These are phyloP conservation scores for Blastobotrys apis DNA, from an alignment of 1,139 yeast species.

Conservation along the genomic window DNA sequence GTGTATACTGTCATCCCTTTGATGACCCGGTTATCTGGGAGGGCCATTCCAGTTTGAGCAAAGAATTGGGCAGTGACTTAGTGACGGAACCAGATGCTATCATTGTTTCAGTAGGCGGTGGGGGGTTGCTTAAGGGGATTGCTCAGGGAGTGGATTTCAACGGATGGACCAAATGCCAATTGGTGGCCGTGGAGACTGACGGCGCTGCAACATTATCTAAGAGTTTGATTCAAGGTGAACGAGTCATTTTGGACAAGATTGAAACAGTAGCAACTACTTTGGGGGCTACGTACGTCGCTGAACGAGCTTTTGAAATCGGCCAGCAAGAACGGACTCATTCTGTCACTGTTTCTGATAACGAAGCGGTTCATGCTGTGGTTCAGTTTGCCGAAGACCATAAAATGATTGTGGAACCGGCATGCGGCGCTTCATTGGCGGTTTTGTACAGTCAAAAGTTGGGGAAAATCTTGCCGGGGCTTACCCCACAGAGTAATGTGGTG, in stretches of 20 bases:
- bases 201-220: slow-evolving; percentile 56
- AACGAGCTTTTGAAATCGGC: slow-evolving; percentile 41
- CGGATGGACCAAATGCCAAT: slow-evolving; percentile 37
- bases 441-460: slow-evolving; percentile 34
- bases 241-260: slow-evolving; percentile 44
- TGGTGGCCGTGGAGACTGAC: slow-evolving; percentile 55
- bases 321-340: slow-evolving; percentile 41
- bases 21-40: slow-evolving; percentile 62
- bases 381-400: slow-evolving; percentile 47
- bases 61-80: slow-evolving; percentile 50
- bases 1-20: slow-evolving; percentile 69
- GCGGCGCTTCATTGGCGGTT: slow-evolving; percentile 64
- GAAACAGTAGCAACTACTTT: slow-evolving; percentile 57
- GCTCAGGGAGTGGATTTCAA: slow-evolving; percentile 49
- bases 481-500: slow-evolving; percentile 48
- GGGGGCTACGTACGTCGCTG: slow-evolving; percentile 55
- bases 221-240: slow-evolving; percentile 46
- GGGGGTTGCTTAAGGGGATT: slow-evolving; percentile 65
- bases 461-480: slow-evolving; percentile 26
- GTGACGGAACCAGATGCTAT: slow-evolving; percentile 48
- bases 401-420: slow-evolving; percentile 65
- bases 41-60: slow-evolving; percentile 59
- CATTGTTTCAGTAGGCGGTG: slow-evolving; percentile 71
- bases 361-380: slow-evolving; percentile 50
- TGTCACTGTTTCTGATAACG: slow-evolving; percentile 50